These are phyloP conservation scores for Mucor indicus DNA, from an alignment of 371 early-diverging fungal genomes.

Conservation along the genomic window DNA sequence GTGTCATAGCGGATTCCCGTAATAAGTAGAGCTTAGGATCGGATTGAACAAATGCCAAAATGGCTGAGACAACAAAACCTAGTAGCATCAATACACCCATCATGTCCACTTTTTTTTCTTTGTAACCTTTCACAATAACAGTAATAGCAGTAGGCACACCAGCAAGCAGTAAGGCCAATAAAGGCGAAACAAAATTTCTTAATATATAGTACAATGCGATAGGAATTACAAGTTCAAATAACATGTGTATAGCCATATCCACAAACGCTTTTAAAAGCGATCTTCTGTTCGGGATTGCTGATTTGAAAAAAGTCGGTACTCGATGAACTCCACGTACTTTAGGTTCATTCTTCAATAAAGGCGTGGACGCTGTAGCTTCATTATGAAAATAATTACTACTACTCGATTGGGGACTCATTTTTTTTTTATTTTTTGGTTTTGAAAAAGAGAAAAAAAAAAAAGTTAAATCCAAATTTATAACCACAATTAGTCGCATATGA, in stretches of 20 bases:
- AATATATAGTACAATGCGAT: constrained; percentile 42
- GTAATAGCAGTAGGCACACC: constrained; percentile 42
- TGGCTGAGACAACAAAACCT: constrained; percentile 42
- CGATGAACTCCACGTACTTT: constrained; percentile 20
- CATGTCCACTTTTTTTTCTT: constrained; percentile 41
- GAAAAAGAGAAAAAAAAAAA: background rate
- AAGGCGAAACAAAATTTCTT: constrained; percentile 32
- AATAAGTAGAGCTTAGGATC: constrained; percentile 48
- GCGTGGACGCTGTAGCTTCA: constrained; percentile 13
- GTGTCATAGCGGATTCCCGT: constrained; percentile 49
- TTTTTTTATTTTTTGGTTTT: too few species aligned
- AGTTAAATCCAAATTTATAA: too few species aligned
- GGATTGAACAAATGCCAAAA: constrained; percentile 43
- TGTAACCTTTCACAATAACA: constrained; percentile 26
- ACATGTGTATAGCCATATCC: constrained; percentile 31
- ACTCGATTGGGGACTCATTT: constrained; percentile 3
- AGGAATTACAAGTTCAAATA: constrained; percentile 40
- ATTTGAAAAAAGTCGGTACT: constrained; percentile 39
- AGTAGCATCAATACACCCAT: constrained; percentile 44
- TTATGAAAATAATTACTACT: background rate
- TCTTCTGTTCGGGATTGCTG: constrained; percentile 38
- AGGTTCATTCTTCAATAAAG: constrained; percentile 11
- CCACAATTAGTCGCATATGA: too few species aligned
- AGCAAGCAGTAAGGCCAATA: constrained; percentile 39
- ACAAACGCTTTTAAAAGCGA: constrained; percentile 34